phyloP scores from a whole-genome alignment of 2,329 filamentous ascomycete genomes.

The Rutstroemia sp. region DNA sequence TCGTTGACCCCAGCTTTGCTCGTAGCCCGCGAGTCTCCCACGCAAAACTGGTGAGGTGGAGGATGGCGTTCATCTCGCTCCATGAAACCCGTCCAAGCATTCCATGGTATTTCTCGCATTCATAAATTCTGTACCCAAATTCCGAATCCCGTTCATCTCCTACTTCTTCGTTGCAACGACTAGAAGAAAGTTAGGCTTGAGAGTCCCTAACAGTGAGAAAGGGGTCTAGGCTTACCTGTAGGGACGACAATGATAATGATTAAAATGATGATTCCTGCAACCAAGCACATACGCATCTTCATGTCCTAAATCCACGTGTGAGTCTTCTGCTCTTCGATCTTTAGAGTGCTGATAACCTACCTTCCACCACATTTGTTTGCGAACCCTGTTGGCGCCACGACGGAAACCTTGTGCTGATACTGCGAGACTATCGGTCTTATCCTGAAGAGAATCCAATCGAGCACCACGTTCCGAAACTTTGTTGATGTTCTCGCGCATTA shows the following conservation, averaged over 20 bases:
- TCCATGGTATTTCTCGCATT: constrained; percentile 12
- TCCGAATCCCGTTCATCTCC: neutral
- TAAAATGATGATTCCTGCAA: constrained; percentile 83
- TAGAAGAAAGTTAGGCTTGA: constrained; percentile 12
- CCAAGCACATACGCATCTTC: constrained; percentile 99
- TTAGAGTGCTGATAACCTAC: neutral
- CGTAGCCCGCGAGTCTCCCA: constrained; percentile 32
- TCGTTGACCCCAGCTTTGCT: constrained; percentile 20
- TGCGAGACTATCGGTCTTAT: constrained; percentile 92
- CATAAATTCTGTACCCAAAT: constrained; percentile 8
- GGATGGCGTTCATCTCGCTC: constrained; percentile 17
- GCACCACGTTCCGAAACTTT: constrained; percentile 92
- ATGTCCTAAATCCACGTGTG: constrained; percentile 6
- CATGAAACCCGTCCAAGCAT: constrained; percentile 11
- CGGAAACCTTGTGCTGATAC: constrained; percentile 92
- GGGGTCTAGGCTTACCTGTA: constrained; percentile 57
- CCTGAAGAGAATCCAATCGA: constrained; percentile 77
- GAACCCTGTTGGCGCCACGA: constrained; percentile 88
- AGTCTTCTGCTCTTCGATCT: neutral
- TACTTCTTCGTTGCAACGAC: constrained; percentile 36
- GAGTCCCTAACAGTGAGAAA: neutral
- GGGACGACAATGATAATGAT: constrained; percentile 93
- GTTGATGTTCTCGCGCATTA: constrained; percentile 97
- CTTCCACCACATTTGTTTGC: constrained; percentile 79
- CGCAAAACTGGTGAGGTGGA: constrained; percentile 25